Evolutionary conservation across 106 monocot species (phyloP).

Genomic region (Platanthera zijinensis): DNA sequence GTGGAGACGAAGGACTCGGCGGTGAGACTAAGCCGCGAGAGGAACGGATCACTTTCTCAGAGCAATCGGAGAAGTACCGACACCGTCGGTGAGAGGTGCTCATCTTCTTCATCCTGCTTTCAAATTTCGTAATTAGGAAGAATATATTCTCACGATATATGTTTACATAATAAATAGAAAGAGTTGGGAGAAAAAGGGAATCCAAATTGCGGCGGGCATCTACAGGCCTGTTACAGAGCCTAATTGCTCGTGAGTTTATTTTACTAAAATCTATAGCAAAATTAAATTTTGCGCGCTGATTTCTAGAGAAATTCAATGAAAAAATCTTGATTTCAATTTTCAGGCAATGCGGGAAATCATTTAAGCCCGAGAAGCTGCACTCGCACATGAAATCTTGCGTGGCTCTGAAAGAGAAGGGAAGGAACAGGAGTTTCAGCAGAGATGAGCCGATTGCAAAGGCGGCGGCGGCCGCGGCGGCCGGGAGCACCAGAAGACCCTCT

Average conservation of each 20-base stretch:
- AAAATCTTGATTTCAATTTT: neutral
- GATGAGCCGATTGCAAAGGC: neutral
- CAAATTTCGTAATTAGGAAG: neutral
- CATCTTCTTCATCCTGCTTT: neutral
- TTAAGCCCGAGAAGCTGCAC: constrained; percentile 12
- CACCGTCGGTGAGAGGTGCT: neutral
- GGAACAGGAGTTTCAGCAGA: neutral
- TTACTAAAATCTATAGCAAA: neutral
- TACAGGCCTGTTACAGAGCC: neutral
- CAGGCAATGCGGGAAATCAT: constrained; percentile 11
- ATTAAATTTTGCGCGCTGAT: neutral
- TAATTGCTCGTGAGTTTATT: constrained; percentile 8
- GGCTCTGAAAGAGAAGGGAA: neutral
- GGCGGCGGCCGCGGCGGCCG: neutral
- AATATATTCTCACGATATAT: neutral
- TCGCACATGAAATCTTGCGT: constrained; percentile 4
- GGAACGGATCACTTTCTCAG: neutral
- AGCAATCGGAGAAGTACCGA: neutral
- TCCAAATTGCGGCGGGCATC: neutral
- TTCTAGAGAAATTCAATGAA: neutral
- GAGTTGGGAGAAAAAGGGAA: neutral
- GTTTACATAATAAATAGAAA: neutral
- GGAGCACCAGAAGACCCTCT: neutral
- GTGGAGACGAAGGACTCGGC: constrained; percentile 2
- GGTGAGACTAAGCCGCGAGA: neutral